These are phyloP conservation scores for Anthracocystis setariae DNA, from an alignment of 1,284 basidiomycete genomes.

Conservation along the genomic window DNA sequence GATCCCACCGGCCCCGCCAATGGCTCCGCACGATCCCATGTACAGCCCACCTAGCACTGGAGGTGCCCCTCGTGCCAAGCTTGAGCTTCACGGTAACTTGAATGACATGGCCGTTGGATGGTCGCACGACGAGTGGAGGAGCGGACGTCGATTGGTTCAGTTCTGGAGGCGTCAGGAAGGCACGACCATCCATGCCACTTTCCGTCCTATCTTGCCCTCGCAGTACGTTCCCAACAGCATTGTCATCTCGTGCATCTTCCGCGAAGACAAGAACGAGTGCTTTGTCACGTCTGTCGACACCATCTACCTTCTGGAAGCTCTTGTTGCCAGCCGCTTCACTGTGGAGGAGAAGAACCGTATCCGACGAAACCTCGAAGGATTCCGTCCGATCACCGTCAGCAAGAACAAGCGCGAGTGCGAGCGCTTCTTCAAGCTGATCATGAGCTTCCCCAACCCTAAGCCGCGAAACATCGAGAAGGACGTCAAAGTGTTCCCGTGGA, in stretches of 20 bases:
- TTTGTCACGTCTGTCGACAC: slow-evolving; percentile 93
- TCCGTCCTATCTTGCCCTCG: slow-evolving; percentile 68
- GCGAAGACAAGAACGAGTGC: slow-evolving; percentile 79
- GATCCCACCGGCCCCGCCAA: slow-evolving; percentile 18
- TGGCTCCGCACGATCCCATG: slow-evolving; percentile 35
- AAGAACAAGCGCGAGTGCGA: slow-evolving; percentile 83
- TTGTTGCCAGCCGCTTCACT: slow-evolving; percentile 83
- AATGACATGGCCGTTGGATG: slow-evolving; percentile 72
- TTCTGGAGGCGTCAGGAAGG: slow-evolving; percentile 72
- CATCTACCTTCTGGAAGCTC: slow-evolving; percentile 87
- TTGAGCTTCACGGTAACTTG: slow-evolving; percentile 70
- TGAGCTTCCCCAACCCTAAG: slow-evolving; percentile 92
- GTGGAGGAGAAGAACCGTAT: slow-evolving; percentile 98
- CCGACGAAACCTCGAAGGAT: slow-evolving; percentile 89
- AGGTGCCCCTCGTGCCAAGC: slow-evolving; percentile 51
- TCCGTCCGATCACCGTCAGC: slow-evolving; percentile 87
- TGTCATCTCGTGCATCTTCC: slow-evolving; percentile 85
- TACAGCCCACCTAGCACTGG: slow-evolving; percentile 45
- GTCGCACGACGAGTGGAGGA: slow-evolving; percentile 71
- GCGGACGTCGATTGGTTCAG: slow-evolving; percentile 71
- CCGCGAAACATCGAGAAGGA: slow-evolving; percentile 98
- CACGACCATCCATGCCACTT: slow-evolving; percentile 70
- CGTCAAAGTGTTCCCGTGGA: slow-evolving; percentile 97
- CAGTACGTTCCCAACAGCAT: slow-evolving; percentile 70
- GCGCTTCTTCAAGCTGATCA: slow-evolving; percentile 90